A percentile compares a stretch with the other conserved stretches of the same genome.
These are phyloP conservation scores for Pleodorina starrii DNA, from an alignment of 139 green algal species.

Conservation along the genomic window DNA sequence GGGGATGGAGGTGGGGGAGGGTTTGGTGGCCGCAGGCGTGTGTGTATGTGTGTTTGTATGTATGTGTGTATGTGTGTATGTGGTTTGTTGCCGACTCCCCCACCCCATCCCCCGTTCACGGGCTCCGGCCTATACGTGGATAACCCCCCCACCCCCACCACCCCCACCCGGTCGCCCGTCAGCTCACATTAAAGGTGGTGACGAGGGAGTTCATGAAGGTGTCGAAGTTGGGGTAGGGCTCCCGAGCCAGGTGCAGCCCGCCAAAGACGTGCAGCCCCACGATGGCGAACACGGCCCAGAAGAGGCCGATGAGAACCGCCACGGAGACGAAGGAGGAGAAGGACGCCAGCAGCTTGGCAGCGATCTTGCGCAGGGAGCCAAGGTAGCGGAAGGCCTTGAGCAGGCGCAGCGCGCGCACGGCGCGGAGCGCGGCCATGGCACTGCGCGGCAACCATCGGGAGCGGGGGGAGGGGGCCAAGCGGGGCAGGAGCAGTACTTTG, in stretches of 20 bases:
- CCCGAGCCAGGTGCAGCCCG: conserved; percentile 43
- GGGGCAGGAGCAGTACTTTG: background rate
- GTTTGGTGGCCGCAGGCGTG: too few species aligned
- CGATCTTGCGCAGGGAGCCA: conserved; percentile 73
- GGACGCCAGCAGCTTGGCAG: conserved; percentile 69
- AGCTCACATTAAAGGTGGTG: conserved; percentile 78
- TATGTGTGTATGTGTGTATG: too few species aligned
- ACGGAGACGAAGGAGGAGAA: conserved; percentile 78
- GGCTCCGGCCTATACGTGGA: too few species aligned
- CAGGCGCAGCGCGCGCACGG: conserved; percentile 79
- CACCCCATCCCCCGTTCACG: too few species aligned
- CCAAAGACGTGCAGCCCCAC: conserved; percentile 84
- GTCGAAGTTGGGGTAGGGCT: conserved; percentile 75
- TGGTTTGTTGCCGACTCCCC: too few species aligned
- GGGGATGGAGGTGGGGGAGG: too few species aligned
- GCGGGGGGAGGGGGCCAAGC: background rate
- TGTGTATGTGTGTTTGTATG: too few species aligned
- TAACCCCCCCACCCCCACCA: too few species aligned
- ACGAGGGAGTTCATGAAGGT: conserved; percentile 73
- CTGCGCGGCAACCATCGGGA: conserved; percentile 22
- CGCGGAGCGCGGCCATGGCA: conserved; percentile 63
- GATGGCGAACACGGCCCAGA: conserved; percentile 87
- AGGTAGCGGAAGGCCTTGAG: conserved; percentile 82
- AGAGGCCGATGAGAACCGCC: conserved; percentile 78
- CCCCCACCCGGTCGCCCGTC: too few species aligned